Percentiles rank a stretch among this genome's conserved stretches.
phyloP scores from a whole-genome alignment of 169 alveolate species.

The Sarcocystis neurona region DNA sequence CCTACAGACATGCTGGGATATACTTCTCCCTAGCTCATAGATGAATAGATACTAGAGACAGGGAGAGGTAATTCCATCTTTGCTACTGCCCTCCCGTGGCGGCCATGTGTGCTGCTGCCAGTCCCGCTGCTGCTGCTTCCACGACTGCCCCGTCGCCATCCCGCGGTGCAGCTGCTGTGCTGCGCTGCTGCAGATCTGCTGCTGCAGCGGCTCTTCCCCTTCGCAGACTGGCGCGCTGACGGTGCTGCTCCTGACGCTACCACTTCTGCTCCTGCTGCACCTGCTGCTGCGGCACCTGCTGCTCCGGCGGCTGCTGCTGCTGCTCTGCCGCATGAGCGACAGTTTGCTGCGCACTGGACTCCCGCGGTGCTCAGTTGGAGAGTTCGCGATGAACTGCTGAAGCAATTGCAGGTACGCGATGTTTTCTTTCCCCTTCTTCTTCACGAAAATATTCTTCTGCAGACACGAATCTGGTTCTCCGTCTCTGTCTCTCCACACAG shows the following conservation, averaged over 20 bases:
- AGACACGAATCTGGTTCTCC: no score
- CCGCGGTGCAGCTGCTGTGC: no score
- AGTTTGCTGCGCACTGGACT: not conserved
- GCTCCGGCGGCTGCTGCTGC: not conserved
- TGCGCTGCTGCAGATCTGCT: not conserved
- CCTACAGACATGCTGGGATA: no score
- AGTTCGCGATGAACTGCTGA: not conserved
- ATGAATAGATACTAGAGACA: no score
- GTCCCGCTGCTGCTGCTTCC: no score
- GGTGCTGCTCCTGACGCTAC: not conserved
- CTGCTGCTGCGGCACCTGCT: not conserved
- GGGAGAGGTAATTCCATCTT: no score
- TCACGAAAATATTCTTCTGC: not conserved
- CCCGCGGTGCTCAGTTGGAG: constrained; percentile 16
- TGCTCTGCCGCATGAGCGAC: not conserved
- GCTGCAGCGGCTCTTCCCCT: not conserved
- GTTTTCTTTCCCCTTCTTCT: not conserved
- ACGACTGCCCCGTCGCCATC: no score
- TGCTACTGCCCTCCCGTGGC: no score
- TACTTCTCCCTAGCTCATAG: no score
- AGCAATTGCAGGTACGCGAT: not conserved
- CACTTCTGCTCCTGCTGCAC: not conserved
- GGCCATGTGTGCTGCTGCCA: no score
- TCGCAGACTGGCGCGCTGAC: no score
- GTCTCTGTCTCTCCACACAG: no score